phyloP scores from a whole-genome alignment of 345 rosid genomes.

The Hirschfeldia incana region DNA sequence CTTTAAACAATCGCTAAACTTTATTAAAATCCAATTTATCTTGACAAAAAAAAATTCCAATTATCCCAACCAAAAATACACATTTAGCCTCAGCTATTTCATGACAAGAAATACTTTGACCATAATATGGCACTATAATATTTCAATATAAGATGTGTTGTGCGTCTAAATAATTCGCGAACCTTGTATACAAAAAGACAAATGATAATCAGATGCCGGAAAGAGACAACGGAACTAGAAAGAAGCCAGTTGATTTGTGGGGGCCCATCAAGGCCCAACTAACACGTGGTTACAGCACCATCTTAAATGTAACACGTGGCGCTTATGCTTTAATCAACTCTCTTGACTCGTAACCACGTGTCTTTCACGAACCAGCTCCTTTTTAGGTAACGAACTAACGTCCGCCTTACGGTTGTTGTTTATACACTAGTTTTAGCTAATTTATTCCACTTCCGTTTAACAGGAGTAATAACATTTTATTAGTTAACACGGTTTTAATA shows the following conservation, averaged over 20 bases:
- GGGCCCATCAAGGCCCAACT: constrained; percentile 33
- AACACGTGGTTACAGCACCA: constrained; percentile 50
- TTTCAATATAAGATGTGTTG: background rate
- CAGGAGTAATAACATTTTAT: background rate
- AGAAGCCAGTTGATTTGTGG: background rate
- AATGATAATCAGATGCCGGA: background rate
- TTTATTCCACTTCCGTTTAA: background rate
- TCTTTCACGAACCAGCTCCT: constrained; percentile 16
- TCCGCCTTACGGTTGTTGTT: constrained; percentile 8
- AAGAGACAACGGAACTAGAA: constrained; percentile 15
- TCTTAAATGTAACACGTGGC: constrained; percentile 31
- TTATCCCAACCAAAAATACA: background rate
- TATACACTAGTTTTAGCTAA: background rate
- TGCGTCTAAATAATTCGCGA: background rate
- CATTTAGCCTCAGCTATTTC: background rate
- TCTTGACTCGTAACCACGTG: constrained; percentile 41
- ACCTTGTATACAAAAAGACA: background rate
- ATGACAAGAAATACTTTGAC: background rate
- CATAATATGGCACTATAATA: background rate
- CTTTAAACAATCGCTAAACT: background rate
- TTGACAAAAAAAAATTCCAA: background rate
- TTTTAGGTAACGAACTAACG: constrained; percentile 20
- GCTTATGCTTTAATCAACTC: background rate
- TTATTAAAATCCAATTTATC: background rate
- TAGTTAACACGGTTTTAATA: background rate